Conservation (phyloP, 371 early-diverging fungal species). For the Mucor irregularis region DNA sequence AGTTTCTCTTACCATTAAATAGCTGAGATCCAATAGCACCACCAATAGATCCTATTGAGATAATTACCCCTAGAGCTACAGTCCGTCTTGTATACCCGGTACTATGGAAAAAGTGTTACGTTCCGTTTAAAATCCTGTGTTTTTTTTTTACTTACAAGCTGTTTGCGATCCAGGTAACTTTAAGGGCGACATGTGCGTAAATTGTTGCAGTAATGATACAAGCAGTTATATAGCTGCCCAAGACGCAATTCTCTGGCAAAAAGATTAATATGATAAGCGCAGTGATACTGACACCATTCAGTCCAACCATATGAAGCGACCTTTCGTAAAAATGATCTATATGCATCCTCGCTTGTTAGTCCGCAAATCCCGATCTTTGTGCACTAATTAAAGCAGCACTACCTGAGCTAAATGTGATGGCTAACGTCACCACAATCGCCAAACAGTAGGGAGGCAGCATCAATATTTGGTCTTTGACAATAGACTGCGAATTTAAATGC, state of each 20-base stretch:
- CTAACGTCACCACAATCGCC: constrained; percentile 24
- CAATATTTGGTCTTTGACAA: constrained; percentile 21
- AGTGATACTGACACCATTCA: constrained; percentile 26
- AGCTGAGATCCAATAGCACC: constrained; percentile 44
- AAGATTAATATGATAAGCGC: neutral
- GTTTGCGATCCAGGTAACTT: constrained; percentile 45
- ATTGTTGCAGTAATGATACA: constrained; percentile 30
- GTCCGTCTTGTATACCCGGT: constrained; percentile 44
- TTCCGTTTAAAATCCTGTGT: neutral
- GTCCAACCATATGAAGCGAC: constrained; percentile 30
- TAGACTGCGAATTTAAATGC: constrained; percentile 19
- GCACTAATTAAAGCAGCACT: neutral
- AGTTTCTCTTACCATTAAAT: constrained; percentile 21
- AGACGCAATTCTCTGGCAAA: neutral
- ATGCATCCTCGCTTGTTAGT: too few relatives aligned
- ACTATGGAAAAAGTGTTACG: constrained; percentile 7
- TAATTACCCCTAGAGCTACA: constrained; percentile 37
- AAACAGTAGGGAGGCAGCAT: constrained; percentile 32
- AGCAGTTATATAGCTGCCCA: constrained; percentile 16
- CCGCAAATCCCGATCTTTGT: too few relatives aligned
- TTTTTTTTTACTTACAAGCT: constrained; percentile 26
- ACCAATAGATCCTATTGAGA: constrained; percentile 43
- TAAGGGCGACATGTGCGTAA: constrained; percentile 39
- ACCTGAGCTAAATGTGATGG: constrained; percentile 32
- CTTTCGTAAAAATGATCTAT: constrained; percentile 27